Percentiles rank a stretch among this genome's conserved stretches.
Conservation (phyloP, 257 asterid genomes). For the Prunella vulgaris region DNA sequence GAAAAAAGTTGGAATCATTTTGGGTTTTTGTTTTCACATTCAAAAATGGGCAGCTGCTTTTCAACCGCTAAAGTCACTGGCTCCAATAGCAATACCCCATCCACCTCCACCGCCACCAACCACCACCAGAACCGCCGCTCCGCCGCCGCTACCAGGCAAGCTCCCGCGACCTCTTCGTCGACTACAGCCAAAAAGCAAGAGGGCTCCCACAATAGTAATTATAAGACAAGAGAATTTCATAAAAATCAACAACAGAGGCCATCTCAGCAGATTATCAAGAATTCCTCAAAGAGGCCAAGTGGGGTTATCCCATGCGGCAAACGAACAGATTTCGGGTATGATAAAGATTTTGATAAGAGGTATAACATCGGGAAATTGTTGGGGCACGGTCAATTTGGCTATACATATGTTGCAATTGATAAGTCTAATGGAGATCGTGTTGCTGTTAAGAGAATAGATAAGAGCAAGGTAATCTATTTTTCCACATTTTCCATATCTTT, state of each 20-base stretch:
- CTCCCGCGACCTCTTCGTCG: conserved; percentile 17
- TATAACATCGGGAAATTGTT: conserved; percentile 79
- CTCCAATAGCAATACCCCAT: conserved; percentile 51
- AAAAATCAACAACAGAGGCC: conserved; percentile 45
- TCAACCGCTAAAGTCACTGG: conserved; percentile 66
- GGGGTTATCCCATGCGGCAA: conserved; percentile 88
- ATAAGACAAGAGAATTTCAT: conserved; percentile 28
- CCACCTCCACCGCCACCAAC: conserved; percentile 29
- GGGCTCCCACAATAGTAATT: conserved; percentile 27
- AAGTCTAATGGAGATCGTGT: conserved; percentile 91
- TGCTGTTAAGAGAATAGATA: conserved; percentile 94
- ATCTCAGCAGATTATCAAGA: conserved; percentile 37
- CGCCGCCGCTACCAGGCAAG: conserved; percentile 28
- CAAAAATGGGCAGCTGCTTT: conserved; percentile 74
- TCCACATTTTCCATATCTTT: background rate
- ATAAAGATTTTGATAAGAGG: conserved; percentile 73
- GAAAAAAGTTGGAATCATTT: conserved; percentile 14
- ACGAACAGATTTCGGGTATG: conserved; percentile 95
- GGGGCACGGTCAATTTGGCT: conserved; percentile 99
- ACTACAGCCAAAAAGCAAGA: conserved; percentile 31
- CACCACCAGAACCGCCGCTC: conserved; percentile 28
- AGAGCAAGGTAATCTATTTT: conserved; percentile 60
- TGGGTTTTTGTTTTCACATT: background rate
- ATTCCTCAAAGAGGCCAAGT: conserved; percentile 40
- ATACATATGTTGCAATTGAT: conserved; percentile 87